These are phyloP conservation scores for Phaeosphaeriaceae sp. DNA, from an alignment of 2,329 filamentous ascomycete genomes.

Conservation along the genomic window DNA sequence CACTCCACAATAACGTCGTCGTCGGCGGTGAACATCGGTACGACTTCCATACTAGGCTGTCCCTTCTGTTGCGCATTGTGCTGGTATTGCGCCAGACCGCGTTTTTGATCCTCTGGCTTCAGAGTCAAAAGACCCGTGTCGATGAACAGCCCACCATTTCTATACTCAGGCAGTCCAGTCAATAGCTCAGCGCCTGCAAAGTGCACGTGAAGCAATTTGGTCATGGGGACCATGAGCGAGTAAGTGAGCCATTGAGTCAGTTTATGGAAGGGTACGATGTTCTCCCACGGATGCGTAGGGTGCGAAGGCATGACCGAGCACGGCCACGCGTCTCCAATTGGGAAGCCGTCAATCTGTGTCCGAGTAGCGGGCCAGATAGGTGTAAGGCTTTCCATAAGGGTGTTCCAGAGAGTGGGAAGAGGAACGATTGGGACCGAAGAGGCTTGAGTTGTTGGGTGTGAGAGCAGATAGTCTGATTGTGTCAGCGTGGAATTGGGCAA, in stretches of 20 bases:
- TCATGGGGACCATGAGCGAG: constrained; percentile 91
- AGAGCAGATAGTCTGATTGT: constrained; percentile 81
- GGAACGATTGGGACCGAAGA: constrained; percentile 87
- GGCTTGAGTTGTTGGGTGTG: constrained; percentile 87
- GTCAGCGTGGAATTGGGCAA: constrained; percentile 13
- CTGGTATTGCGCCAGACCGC: constrained; percentile 74
- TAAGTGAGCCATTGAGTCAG: constrained; percentile 95
- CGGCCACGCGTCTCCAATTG: constrained; percentile 93
- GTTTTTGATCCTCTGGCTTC: constrained; percentile 72
- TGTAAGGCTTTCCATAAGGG: constrained; percentile 85
- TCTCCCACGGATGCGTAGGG: constrained; percentile 75
- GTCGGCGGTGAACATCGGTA: constrained; percentile 75
- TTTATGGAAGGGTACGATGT: constrained; percentile 87
- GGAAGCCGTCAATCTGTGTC: constrained; percentile 84
- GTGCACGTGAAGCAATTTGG: constrained; percentile 78
- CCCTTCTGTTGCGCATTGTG: constrained; percentile 77
- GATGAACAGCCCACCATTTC: constrained; percentile 88
- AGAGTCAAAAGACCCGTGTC: constrained; percentile 83
- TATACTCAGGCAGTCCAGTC: constrained; percentile 89
- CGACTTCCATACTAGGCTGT: constrained; percentile 75
- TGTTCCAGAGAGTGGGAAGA: constrained; percentile 87
- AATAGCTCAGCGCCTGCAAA: constrained; percentile 84
- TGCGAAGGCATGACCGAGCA: constrained; percentile 84
- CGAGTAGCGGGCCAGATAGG: constrained; percentile 89
- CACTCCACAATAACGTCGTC: constrained; percentile 84